These are phyloP conservation scores for Pyrenochaeta sp. DNA, from an alignment of 2,329 filamentous ascomycete species.

Conservation along the genomic window DNA sequence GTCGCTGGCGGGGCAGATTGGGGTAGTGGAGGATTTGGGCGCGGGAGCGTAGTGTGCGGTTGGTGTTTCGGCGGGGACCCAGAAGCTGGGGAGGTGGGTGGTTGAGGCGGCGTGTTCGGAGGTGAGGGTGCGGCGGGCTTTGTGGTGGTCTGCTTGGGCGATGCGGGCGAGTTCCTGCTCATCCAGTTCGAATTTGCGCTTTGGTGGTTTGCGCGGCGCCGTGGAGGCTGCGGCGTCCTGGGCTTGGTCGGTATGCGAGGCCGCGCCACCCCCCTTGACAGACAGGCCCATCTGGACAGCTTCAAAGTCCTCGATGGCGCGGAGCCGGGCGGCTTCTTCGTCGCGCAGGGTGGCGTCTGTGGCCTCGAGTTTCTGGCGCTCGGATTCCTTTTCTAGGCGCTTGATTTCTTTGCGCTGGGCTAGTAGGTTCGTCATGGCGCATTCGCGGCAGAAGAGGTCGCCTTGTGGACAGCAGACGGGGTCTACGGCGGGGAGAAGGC, in stretches of 20 bases:
- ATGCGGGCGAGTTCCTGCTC: slow-evolving; percentile 77
- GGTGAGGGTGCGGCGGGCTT: slow-evolving; percentile 73
- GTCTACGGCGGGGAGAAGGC: slow-evolving; percentile 79
- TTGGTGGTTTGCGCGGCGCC: no score
- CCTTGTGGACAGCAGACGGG: slow-evolving; percentile 81
- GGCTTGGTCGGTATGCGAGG: slow-evolving; percentile 42
- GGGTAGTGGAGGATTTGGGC: no score
- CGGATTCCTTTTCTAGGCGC: slow-evolving; percentile 72
- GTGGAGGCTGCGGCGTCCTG: no score
- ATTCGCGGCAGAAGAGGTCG: slow-evolving; percentile 95
- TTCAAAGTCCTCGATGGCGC: slow-evolving; percentile 84
- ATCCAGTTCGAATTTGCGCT: slow-evolving; percentile 83
- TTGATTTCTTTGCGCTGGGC: slow-evolving; percentile 92
- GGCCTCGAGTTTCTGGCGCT: slow-evolving; percentile 67
- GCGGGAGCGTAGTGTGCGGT: no score
- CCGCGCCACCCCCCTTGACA: slow-evolving; percentile 46
- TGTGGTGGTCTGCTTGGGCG: slow-evolving; percentile 72
- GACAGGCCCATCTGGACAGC: slow-evolving; percentile 73
- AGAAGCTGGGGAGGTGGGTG: slow-evolving; percentile 82
- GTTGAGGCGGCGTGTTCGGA: slow-evolving; percentile 72
- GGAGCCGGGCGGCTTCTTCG: slow-evolving; percentile 73
- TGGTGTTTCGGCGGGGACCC: slow-evolving; percentile 86
- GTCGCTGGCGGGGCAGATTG: slow-evolving; percentile 78
- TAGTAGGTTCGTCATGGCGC: slow-evolving; percentile 88
- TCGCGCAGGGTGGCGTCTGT: slow-evolving; percentile 66